Conservation (phyloP, 371 early-diverging fungal species). For the Mucor piriformis region DNA sequence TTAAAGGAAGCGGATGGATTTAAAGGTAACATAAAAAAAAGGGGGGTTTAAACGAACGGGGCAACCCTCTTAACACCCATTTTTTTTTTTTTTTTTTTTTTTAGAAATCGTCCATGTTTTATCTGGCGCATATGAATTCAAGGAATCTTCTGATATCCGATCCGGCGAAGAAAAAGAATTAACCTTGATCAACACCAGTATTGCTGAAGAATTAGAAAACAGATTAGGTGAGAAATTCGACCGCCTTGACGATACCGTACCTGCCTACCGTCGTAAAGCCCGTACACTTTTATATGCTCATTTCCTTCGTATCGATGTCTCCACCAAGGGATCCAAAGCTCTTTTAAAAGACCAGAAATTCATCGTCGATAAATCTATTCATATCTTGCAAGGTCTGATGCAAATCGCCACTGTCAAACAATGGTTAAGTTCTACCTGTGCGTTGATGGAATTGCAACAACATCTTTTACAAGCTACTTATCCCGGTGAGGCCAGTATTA, state of each 20-base stretch:
- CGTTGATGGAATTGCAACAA: slow-evolving; percentile 78
- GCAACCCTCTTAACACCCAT: no score
- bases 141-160: slow-evolving; percentile 56
- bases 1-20: slow-evolving; percentile 74
- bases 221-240: slow-evolving; percentile 64
- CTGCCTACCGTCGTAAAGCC: slow-evolving; percentile 71
- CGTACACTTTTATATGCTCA: slow-evolving; percentile 85
- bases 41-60: no score
- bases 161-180: slow-evolving; percentile 58
- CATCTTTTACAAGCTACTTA: slow-evolving; percentile 81
- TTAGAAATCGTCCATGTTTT: slow-evolving; percentile 67
- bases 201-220: slow-evolving; percentile 64
- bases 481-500: slow-evolving; percentile 72
- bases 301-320: slow-evolving; percentile 72
- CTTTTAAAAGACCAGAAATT: slow-evolving; percentile 65
- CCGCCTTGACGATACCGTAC: slow-evolving; percentile 22
- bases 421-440: slow-evolving; percentile 69
- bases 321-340: slow-evolving; percentile 21
- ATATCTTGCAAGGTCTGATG: slow-evolving; percentile 80
- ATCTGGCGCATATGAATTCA: slow-evolving; percentile 73
- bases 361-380: slow-evolving; percentile 72
- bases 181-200: slow-evolving; percentile 49
- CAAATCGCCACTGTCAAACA: slow-evolving; percentile 87
- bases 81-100: no score
- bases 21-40: slow-evolving; percentile 27